Evolutionary conservation across 2,329 filamentous ascomycete genomes (phyloP).

Genomic region (Pseudofabraea citricarpa): DNA sequence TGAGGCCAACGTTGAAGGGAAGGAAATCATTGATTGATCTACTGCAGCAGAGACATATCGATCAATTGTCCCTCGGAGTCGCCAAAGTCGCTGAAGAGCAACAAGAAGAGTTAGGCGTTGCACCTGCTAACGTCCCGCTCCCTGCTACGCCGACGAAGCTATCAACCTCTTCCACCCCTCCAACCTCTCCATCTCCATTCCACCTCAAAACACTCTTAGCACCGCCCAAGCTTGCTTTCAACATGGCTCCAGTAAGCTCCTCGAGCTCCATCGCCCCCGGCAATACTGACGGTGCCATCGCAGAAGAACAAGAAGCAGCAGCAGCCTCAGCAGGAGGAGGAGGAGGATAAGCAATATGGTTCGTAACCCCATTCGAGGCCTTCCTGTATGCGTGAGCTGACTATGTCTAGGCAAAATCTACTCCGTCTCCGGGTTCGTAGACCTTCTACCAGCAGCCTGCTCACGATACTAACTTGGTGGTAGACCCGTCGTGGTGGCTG

Average conservation of each 20-base stretch:
- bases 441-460: constrained; percentile 1
- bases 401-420: constrained; percentile 52
- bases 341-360: constrained; percentile 53
- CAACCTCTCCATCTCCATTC: constrained; percentile 17
- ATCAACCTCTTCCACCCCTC: constrained; percentile 33
- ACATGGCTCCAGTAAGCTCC: constrained; percentile 29
- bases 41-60: constrained; percentile 44
- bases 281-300: constrained; percentile 29
- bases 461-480: constrained; percentile 17
- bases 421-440: constrained; percentile 59
- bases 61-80: constrained; percentile 30
- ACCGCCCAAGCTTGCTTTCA: constrained; percentile 23
- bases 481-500: constrained; percentile 90
- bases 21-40: constrained; percentile 60
- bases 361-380: constrained; percentile 18
- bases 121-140: constrained; percentile 17
- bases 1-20: constrained; percentile 49
- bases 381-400: constrained; percentile 14
- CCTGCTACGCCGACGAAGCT: constrained; percentile 33
- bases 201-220: constrained; percentile 22
- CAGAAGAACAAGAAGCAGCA: constrained; percentile 29
- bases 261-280: constrained; percentile 17
- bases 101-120: constrained; percentile 29
- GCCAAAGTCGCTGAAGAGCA: constrained; percentile 17
- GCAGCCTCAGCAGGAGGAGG: constrained; percentile 29